Evolutionary conservation across 2,329 filamentous ascomycete species (phyloP).

Genomic region (Plenodomus tracheiphilus): DNA sequence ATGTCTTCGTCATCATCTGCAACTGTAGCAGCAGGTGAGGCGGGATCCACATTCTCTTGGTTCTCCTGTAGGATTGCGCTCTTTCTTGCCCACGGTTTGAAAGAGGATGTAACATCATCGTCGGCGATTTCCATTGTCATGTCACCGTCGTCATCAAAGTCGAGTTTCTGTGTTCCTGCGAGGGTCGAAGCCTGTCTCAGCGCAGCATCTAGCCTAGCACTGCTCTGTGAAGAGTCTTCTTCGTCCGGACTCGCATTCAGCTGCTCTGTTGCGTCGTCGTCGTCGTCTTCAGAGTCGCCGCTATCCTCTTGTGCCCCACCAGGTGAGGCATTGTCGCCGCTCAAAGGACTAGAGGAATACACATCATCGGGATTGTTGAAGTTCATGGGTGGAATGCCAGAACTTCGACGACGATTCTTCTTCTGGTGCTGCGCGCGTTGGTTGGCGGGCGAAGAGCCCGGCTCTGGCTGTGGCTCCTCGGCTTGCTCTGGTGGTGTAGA

Average conservation of each 20-base stretch:
- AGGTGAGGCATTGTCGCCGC: slow-evolving; percentile 55
- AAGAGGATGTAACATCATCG: slow-evolving; percentile 74
- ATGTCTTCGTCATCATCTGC: slow-evolving; percentile 62
- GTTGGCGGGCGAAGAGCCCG: slow-evolving; percentile 63
- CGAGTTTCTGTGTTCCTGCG: slow-evolving; percentile 73
- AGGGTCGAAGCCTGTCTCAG: slow-evolving; percentile 73
- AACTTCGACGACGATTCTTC: slow-evolving; percentile 61
- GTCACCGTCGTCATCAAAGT: slow-evolving; percentile 58
- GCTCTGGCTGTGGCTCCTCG: slow-evolving; percentile 62
- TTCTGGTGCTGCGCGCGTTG: slow-evolving; percentile 68
- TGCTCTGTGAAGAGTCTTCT: slow-evolving; percentile 64
- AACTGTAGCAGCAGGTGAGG: slow-evolving; percentile 51
- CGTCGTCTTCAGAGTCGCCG: slow-evolving; percentile 64
- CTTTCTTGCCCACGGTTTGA: slow-evolving; percentile 72
- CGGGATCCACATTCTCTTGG: slow-evolving; percentile 56
- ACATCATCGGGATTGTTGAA: slow-evolving; percentile 67
- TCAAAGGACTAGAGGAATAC: slow-evolving; percentile 78
- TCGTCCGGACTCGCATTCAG: slow-evolving; percentile 57
- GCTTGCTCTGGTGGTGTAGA: slow-evolving; percentile 65
- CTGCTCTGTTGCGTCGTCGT: slow-evolving; percentile 73
- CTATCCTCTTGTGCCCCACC: slow-evolving; percentile 54
- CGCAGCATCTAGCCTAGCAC: slow-evolving; percentile 74
- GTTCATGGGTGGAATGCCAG: slow-evolving; percentile 66
- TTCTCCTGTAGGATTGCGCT: slow-evolving; percentile 45
- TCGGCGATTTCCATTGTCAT: slow-evolving; percentile 59